These are phyloP conservation scores for Paramecium caudatum DNA, from an alignment of 73 alveolate genomes.

Conservation along the genomic window DNA sequence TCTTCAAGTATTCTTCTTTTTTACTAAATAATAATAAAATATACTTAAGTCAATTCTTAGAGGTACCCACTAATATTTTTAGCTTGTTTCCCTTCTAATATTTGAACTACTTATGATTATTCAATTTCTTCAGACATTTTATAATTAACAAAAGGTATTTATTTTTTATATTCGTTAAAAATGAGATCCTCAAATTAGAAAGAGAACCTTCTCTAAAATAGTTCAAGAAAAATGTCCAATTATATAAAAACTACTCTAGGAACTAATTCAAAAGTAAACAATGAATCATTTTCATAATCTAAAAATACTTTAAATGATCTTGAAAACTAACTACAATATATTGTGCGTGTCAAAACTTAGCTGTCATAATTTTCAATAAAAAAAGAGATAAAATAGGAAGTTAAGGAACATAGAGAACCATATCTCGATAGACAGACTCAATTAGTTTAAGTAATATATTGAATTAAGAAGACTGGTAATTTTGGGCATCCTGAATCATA, in stretches of 20 bases:
- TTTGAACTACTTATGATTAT: conserved; percentile 9
- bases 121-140: conserved; percentile 26
- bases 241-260: conserved; percentile 6
- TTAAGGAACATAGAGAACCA: neutral
- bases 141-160: too few relatives aligned
- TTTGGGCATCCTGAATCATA: conserved; percentile 13
- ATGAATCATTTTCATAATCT: neutral
- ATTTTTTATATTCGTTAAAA: conserved; percentile 54
- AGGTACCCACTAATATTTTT: neutral
- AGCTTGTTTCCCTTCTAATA: conserved; percentile 21
- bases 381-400: neutral
- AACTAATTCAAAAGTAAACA: neutral
- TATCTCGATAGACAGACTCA: conserved; percentile 1
- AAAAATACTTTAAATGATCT: neutral
- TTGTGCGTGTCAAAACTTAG: neutral
- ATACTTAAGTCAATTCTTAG: conserved; percentile 32
- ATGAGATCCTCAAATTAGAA: conserved; percentile 2
- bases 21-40: neutral
- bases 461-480: conserved; percentile 45
- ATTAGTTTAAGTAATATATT: conserved; percentile 15
- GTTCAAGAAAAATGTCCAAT: conserved; percentile 37
- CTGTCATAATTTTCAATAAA: neutral
- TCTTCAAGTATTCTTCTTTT: conserved; percentile 9
- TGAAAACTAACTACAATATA: neutral
- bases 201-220: neutral